Conservation (phyloP, 371 early-diverging fungal genomes). For the Lichtheimia ramosa region DNA sequence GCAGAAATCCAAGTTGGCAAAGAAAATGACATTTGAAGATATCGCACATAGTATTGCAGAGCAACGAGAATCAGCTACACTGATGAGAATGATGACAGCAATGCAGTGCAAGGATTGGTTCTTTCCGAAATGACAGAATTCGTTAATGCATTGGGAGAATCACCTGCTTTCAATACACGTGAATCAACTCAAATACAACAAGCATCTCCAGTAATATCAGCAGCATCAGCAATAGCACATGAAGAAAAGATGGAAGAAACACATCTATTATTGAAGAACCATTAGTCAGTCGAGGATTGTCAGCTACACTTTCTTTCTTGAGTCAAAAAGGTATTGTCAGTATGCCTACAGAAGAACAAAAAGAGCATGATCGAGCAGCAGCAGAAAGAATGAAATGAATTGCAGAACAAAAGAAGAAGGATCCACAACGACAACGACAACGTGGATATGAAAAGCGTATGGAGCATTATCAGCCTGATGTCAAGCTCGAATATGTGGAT, state of each 20-base stretch:
- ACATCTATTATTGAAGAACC: slow-evolving; percentile 74
- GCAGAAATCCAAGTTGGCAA: slow-evolving; percentile 41
- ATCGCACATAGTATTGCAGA: slow-evolving; percentile 46
- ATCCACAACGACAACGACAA: slow-evolving; percentile 37
- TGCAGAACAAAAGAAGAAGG: slow-evolving; percentile 62
- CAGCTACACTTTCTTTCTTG: slow-evolving; percentile 79
- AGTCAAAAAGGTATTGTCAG: slow-evolving; percentile 72
- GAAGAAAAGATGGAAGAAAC: slow-evolving; percentile 10
- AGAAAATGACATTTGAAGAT: slow-evolving; percentile 60
- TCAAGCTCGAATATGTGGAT: slow-evolving; percentile 90
- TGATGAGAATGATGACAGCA: slow-evolving; percentile 35
- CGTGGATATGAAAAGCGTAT: slow-evolving; percentile 68
- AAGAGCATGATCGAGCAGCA: slow-evolving; percentile 62
- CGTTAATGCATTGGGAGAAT: slow-evolving; percentile 58
- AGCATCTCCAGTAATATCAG: neutral
- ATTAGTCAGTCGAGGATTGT: slow-evolving; percentile 78
- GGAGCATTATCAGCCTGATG: slow-evolving; percentile 88
- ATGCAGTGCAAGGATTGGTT: slow-evolving; percentile 45
- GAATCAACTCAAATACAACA: slow-evolving; percentile 12
- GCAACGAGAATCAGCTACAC: slow-evolving; percentile 22
- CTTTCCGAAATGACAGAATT: slow-evolving; percentile 73
- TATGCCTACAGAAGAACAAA: slow-evolving; percentile 61
- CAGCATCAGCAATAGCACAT: slow-evolving; percentile 24
- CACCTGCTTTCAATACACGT: slow-evolving; percentile 32
- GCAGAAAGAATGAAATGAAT: slow-evolving; percentile 74